These are phyloP conservation scores for Macrolepiota fuliginosa DNA, from an alignment of 768 basidiomycete species.

Conservation along the genomic window DNA sequence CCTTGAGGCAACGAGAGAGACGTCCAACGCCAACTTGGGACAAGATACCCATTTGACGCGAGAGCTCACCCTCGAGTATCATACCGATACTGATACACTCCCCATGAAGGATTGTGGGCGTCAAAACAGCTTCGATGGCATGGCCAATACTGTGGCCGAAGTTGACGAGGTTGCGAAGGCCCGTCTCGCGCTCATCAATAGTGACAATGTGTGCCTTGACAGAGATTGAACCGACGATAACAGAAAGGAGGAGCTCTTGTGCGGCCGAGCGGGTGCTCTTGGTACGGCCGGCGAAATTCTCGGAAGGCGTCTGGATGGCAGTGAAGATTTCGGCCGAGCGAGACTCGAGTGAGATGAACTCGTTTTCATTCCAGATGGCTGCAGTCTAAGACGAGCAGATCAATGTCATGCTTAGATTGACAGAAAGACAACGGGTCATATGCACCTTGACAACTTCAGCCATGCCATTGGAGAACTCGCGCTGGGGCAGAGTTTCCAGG, in stretches of 20 bases:
- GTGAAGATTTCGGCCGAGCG: constrained; percentile 81
- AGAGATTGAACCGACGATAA: constrained; percentile 90
- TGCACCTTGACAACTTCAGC: constrained; percentile 95
- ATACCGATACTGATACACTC: constrained; percentile 96
- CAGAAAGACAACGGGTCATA: constrained; percentile 8
- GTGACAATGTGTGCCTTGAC: constrained; percentile 98
- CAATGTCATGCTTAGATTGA: neutral
- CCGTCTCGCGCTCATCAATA: constrained; percentile 93
- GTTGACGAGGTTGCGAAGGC: constrained; percentile 97
- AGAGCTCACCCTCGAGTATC: constrained; percentile 94
- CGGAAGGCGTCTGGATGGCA: constrained; percentile 75
- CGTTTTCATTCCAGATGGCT: constrained; percentile 94
- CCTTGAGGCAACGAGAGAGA: constrained; percentile 81
- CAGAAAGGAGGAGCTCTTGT: constrained; percentile 84
- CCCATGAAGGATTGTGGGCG: constrained; percentile 91
- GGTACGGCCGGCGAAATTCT: constrained; percentile 53
- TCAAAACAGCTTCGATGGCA: constrained; percentile 95
- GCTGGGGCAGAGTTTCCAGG: constrained; percentile 85
- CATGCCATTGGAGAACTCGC: constrained; percentile 99
- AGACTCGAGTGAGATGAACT: constrained; percentile 87
- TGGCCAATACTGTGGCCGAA: constrained; percentile 99
- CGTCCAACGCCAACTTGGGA: constrained; percentile 92
- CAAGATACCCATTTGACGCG: constrained; percentile 83
- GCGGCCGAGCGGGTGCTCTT: constrained; percentile 64
- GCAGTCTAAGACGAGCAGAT: constrained; percentile 67